These are phyloP conservation scores for Pythium folliculosum DNA, from an alignment of 352 stramenopile genomes.

Conservation along the genomic window DNA sequence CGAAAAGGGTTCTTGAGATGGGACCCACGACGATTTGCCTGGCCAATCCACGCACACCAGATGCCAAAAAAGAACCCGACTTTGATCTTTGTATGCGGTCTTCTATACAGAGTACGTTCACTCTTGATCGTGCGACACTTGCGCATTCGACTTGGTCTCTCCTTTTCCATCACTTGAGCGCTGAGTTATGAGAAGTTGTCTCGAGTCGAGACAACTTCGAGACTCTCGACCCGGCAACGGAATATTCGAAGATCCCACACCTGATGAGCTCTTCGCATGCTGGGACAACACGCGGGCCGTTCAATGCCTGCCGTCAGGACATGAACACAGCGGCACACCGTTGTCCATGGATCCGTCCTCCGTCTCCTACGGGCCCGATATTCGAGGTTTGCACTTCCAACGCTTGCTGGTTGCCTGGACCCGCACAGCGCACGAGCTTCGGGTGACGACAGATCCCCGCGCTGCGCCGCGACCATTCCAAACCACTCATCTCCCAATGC, in stretches of 20 bases:
- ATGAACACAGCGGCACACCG: too few relatives aligned
- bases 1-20: neutral
- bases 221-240: neutral
- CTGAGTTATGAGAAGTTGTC: neutral
- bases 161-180: neutral
- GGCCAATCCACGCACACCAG: conserved; percentile 11
- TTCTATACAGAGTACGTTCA: conserved; percentile 1
- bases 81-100: conserved; percentile 3
- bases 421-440: too few relatives aligned
- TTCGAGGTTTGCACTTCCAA: too few relatives aligned
- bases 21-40: neutral
- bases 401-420: too few relatives aligned
- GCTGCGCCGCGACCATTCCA: too few relatives aligned
- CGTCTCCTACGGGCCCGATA: too few relatives aligned
- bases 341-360: too few relatives aligned
- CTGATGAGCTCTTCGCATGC: neutral
- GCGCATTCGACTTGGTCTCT: neutral
- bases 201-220: too few relatives aligned
- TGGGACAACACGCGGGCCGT: neutral
- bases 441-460: too few relatives aligned
- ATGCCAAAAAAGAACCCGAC: conserved; percentile 9
- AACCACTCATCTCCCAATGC: too few relatives aligned
- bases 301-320: too few relatives aligned
- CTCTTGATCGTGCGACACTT: conserved; percentile 5
- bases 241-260: too few relatives aligned